phyloP scores from a whole-genome alignment of 768 basidiomycete species.

The Kwoniella dejecticola region DNA sequence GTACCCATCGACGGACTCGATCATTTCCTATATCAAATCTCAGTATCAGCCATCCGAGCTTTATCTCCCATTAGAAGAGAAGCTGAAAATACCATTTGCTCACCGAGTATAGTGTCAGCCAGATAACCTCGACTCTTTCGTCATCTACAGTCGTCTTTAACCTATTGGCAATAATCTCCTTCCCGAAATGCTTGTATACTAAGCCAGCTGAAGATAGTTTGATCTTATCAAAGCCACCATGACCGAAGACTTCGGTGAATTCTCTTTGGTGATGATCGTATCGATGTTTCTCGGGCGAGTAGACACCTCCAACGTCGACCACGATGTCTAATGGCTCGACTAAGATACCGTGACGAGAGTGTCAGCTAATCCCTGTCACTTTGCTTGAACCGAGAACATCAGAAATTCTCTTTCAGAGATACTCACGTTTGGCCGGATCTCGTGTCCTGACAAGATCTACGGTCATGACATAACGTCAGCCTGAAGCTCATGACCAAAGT shows the following conservation, averaged over 20 bases:
- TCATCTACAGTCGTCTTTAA: conserved; percentile 62
- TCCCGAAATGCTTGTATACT: conserved; percentile 97
- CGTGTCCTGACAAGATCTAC: conserved; percentile 51
- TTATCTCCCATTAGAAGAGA: neutral
- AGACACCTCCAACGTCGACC: conserved; percentile 92
- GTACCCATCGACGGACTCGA: conserved; percentile 74
- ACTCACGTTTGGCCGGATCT: conserved; percentile 53
- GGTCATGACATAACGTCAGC: neutral
- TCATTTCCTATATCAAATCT: conserved; percentile 69
- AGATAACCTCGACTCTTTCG: conserved; percentile 70
- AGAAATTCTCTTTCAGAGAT: neutral
- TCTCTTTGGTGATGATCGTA: conserved; percentile 98
- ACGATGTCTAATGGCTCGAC: conserved; percentile 82
- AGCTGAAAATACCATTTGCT: conserved; percentile 7
- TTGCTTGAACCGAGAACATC: too few relatives aligned
- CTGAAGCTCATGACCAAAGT: neutral
- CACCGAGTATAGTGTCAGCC: conserved; percentile 87
- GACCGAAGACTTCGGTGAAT: conserved; percentile 84
- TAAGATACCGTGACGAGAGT: too few relatives aligned
- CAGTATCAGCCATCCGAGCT: neutral
- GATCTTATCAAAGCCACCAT: conserved; percentile 65
- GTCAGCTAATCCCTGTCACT: too few relatives aligned
- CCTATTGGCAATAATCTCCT: conserved; percentile 73
- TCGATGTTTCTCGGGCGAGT: conserved; percentile 72
- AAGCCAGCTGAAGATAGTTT: conserved; percentile 92